phyloP scores from a whole-genome alignment of 176 grass and related monocot species.

The Chloris gayana region DNA sequence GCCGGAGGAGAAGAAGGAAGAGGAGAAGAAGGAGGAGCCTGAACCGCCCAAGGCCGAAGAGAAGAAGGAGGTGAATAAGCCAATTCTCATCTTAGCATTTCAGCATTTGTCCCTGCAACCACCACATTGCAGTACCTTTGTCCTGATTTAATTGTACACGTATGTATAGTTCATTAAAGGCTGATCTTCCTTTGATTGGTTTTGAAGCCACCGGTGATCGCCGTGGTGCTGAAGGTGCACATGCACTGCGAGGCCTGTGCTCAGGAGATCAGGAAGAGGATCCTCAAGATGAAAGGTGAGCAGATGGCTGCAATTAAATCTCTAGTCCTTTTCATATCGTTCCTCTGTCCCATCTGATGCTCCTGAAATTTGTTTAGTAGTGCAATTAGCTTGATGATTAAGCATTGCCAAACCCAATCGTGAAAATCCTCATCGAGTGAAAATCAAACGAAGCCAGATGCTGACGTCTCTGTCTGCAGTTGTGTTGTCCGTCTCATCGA shows the following conservation, averaged over 20 bases:
- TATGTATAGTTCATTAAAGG: neutral
- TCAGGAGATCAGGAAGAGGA: conserved; percentile 70
- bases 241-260: conserved; percentile 92
- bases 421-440: conserved; percentile 11
- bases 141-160: neutral
- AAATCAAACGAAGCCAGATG: conserved; percentile 12
- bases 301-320: conserved; percentile 11
- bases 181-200: conserved; percentile 23
- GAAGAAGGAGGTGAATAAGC: conserved; percentile 50
- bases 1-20: conserved; percentile 63
- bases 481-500: neutral
- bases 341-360: neutral
- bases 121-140: neutral
- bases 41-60: conserved; percentile 52
- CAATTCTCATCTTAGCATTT: neutral
- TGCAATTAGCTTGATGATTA: neutral
- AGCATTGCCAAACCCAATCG: conserved; percentile 1
- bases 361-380: conserved; percentile 13
- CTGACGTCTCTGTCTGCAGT: conserved; percentile 2
- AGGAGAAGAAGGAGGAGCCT: conserved; percentile 55
- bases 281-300: conserved; percentile 90
- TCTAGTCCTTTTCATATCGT: neutral
- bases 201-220: conserved; percentile 62
- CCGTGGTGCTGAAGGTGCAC: conserved; percentile 76
- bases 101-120: neutral